Evolutionary conservation across 2,329 filamentous ascomycete genomes (phyloP), one percentile per base, ranked within the genome.

Genomic region (Aspergillus hortae): DNA sequence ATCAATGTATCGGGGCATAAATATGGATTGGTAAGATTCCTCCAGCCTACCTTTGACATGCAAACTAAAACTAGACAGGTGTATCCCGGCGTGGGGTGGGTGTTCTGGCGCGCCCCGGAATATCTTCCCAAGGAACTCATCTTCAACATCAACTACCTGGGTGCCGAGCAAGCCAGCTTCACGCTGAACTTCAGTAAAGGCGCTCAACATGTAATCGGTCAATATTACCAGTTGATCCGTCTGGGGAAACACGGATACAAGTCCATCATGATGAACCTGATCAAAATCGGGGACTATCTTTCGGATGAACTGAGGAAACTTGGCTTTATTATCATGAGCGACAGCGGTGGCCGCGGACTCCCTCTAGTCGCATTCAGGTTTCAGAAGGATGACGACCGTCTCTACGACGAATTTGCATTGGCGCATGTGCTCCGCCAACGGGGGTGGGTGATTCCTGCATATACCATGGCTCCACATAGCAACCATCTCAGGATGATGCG

Each of bases 401-500:
- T 79, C 52, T 89, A 82, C 62, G 86, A 90, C 63, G 87, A 91
- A 70, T 91, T 90, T 56, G 81, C 86, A 0, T 76, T 90, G 38
- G 90, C 92, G 0, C 90, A 94, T 67, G 87, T 90, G 68, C 82
- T 96, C 15, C 86, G 92, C 48, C 84, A 88, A 52, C 83, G 90
- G 17, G 89, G 89, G 36, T 96, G 92, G 92, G 87, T 96, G 19
- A 89, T 96, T 0, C 92, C 92, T 0, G 92, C 92, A 0, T 96
- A 96, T 74, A 96, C 91, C 33, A 96, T 96, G 92, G 92, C 92
- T 0, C 91, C 91, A 11, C 82, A 95, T 66, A 90, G 89, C 11
- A 78, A 89, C 51, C 77, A 84, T 55, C 80, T 96, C 64, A 96
- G 95, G 80, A 88, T 96, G 82, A 84, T 96, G 77, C 85, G 92